Percentiles rank a stretch among this genome's conserved stretches.
Evolutionary conservation across 1,139 yeast genomes (phyloP).

Genomic region (Citeromyces hawaiiensis): DNA sequence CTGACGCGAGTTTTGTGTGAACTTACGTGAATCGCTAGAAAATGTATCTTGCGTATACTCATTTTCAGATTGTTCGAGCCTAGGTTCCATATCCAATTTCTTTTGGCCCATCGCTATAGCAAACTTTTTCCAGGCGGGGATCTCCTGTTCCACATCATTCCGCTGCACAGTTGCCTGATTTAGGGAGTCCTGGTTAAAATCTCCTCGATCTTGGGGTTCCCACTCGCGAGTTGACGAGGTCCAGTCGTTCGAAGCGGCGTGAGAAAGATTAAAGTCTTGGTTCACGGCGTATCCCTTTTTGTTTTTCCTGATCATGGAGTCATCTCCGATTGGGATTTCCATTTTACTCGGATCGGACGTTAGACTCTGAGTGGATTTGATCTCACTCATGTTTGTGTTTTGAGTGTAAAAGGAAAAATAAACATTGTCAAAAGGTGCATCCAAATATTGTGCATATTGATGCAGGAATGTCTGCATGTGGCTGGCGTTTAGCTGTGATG

Average conservation of each 20-base stretch:
- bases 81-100: not conserved
- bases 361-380: not conserved
- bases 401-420: not conserved
- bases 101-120: not conserved
- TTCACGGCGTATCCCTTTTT: not conserved
- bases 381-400: not conserved
- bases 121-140: constrained; percentile 1
- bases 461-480: not conserved
- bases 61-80: not conserved
- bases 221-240: not conserved
- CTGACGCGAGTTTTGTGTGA: not conserved
- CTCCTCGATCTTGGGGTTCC: not conserved
- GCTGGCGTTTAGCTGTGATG: too few species aligned
- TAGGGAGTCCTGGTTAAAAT: not conserved
- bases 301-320: not conserved
- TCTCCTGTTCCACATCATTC: not conserved
- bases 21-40: not conserved
- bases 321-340: not conserved
- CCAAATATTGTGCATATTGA: not conserved
- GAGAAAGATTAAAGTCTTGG: not conserved
- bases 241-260: not conserved
- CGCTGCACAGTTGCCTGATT: not conserved
- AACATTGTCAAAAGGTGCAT: not conserved
- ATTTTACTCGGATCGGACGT: not conserved
- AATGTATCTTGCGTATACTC: not conserved